Evolutionary conservation across 2,329 filamentous ascomycete species (phyloP), one percentile per base, ranked within the genome.

Genomic region (Colletotrichum orbiculare): DNA sequence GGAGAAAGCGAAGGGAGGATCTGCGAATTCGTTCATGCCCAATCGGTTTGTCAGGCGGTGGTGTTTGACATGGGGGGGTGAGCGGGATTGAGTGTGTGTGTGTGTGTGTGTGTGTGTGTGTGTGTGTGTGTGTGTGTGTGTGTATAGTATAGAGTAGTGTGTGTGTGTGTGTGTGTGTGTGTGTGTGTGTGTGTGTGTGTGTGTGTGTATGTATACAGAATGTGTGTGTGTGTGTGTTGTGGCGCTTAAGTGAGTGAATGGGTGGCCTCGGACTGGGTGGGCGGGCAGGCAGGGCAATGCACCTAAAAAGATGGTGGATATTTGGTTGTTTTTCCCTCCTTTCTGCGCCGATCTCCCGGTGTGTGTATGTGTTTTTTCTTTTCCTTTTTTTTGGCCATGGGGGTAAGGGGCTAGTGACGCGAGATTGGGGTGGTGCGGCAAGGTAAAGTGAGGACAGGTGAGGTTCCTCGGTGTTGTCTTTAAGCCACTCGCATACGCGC

Each of bases 291-390:
- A 43, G 35, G 34, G 52, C 46, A 47, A 48, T 52, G 35, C 25
- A 25, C 25, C 25, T 4, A 25, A 25, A 25, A 25, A 25, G 25
- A 25, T 4, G 25, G 4, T 25, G 25, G 4, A 25, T 25, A 25
- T 25, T 25, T 25, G 25, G 25, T 25, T 25, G 4, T 25, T 25
- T 25, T 25, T 25, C 25, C 25, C 25, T 25, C 25, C 25, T 4
- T 46, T 62, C 58, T 65, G 58, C 62, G 62, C 57, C 62, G 62
- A 65, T 65, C 62, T 65, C 62, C 62, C 62, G 62, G 17, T 17
- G 17, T 17, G 17, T 17, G 17, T 17, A 3, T 17, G 17, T 17
- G 17, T 17, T 17, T 17, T 17, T 17, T 17, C 17, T 17, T 17
- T 17, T 17, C 2, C 2, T 58, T 58, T 56, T 52, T 25, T 25